Evolutionary conservation across 257 asterid species (phyloP), one percentile per base, ranked within the genome.

Genomic region (Euphrasia confusa): DNA sequence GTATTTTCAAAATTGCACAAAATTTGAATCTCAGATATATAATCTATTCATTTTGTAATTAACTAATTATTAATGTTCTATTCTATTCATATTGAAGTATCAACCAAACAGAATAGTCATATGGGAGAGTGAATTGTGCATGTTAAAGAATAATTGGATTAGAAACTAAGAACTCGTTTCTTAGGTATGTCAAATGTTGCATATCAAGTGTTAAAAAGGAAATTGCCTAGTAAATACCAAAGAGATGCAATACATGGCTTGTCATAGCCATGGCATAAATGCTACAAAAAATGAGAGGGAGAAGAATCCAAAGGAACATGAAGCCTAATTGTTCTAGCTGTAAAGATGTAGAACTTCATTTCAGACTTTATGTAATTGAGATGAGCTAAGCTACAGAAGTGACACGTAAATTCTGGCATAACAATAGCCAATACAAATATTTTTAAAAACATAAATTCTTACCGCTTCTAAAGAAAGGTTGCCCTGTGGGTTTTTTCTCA

Each of bases 401-500:
- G 21, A n/a, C 12, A 6, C 13, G 49, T 49, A 42, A 44, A 13
- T 10, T 15, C 24, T 24, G 18, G 47, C 47, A 44, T 32, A 45
- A 13, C 28, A 47, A 59, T 53, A 33, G 33, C 7, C 32, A 63
- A 45, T 17, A 14, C 26, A 59, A 39, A 33, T 53, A 59, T 17
- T 55, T 50, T 42, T 66, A 9, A 49, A 8, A 14, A 61, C 52
- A 56, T 54, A 45, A 48, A 54, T 33, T 59, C 92, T 84, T 66
- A 87, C 99, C 97, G 54, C 67, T 80, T 77, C 89, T 80, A 67
- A 87, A 89, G 79, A 80, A 83, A 65, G 92, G 96, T 35, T 74
- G 90, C 39, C 95, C 97, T 64, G 69, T 82, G 58, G 95, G 66
- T 79, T 78, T 89, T 81, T 78, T 93, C 84, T 93, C 96, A 37